Evolutionary conservation across 768 basidiomycete genomes (phyloP).

Genomic region (Postia placenta): DNA sequence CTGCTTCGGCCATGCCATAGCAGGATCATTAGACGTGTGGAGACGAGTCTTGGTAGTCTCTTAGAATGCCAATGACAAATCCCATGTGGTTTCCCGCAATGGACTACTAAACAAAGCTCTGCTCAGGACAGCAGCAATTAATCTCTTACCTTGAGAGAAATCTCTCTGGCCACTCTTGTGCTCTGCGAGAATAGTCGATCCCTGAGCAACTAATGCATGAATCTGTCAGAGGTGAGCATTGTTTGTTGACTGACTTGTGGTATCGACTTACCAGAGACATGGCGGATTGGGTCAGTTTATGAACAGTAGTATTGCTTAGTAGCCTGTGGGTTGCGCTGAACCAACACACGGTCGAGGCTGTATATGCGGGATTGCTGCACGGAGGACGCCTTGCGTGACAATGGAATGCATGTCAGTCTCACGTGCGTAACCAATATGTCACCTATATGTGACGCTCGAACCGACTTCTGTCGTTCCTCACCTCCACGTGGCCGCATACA

Average conservation of each 20-base stretch:
- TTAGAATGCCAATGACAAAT: neutral
- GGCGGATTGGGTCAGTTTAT: too few relatives aligned
- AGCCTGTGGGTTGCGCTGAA: too few relatives aligned
- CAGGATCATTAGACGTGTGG: too few relatives aligned
- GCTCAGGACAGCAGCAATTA: too few relatives aligned
- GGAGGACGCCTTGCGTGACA: neutral
- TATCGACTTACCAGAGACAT: slow-evolving; percentile 24
- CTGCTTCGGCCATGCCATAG: too few relatives aligned
- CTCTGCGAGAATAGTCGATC: slow-evolving; percentile 78
- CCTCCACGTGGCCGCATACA: slow-evolving; percentile 16
- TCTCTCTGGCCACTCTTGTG: slow-evolving; percentile 76
- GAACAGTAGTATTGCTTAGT: too few relatives aligned
- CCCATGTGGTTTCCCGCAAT: neutral
- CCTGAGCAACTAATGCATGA: slow-evolving; percentile 79
- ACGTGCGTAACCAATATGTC: neutral
- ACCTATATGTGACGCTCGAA: neutral
- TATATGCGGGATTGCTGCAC: neutral
- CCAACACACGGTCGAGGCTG: too few relatives aligned
- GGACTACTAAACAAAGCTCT: too few relatives aligned
- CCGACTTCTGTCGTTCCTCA: neutral
- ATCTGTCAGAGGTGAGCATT: slow-evolving; percentile 49
- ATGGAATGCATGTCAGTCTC: neutral
- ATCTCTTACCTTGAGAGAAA: slow-evolving; percentile 83
- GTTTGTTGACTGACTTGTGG: neutral
- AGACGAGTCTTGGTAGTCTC: too few relatives aligned